phyloP scores from a whole-genome alignment of 2,329 filamentous ascomycete species.

The Tolypocladium ovalisporum region DNA sequence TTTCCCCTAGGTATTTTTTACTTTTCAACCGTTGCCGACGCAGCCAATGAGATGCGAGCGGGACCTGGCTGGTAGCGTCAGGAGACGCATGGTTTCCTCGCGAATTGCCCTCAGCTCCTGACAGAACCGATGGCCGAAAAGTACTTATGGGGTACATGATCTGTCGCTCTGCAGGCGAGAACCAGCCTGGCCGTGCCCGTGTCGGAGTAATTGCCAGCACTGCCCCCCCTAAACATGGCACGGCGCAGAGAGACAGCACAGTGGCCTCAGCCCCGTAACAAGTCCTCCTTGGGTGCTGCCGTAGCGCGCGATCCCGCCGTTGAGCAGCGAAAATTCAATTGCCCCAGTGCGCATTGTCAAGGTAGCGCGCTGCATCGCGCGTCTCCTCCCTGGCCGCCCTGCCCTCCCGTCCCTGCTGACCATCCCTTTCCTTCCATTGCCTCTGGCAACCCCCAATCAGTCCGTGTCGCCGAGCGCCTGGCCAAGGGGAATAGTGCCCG shows the following conservation, averaged over 20 bases:
- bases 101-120: background rate
- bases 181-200: background rate
- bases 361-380: background rate
- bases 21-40: background rate
- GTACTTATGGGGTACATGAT: background rate
- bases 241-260: background rate
- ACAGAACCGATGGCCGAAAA: background rate
- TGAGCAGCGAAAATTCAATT: background rate
- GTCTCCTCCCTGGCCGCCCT: no score
- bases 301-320: background rate
- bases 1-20: background rate
- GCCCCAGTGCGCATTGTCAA: background rate
- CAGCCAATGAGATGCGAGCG: background rate
- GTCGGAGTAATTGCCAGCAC: background rate
- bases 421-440: background rate
- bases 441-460: background rate
- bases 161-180: background rate
- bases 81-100: background rate
- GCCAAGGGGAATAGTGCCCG: background rate
- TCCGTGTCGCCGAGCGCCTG: background rate
- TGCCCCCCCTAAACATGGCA: background rate
- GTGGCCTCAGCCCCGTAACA: background rate
- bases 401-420: background rate
- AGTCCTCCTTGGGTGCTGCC: background rate
- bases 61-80: background rate